Percentiles rank a stretch among this genome's conserved stretches.
Evolutionary conservation across 2,329 filamentous ascomycete genomes (phyloP).

Genomic region (Neonectria ditissima): DNA sequence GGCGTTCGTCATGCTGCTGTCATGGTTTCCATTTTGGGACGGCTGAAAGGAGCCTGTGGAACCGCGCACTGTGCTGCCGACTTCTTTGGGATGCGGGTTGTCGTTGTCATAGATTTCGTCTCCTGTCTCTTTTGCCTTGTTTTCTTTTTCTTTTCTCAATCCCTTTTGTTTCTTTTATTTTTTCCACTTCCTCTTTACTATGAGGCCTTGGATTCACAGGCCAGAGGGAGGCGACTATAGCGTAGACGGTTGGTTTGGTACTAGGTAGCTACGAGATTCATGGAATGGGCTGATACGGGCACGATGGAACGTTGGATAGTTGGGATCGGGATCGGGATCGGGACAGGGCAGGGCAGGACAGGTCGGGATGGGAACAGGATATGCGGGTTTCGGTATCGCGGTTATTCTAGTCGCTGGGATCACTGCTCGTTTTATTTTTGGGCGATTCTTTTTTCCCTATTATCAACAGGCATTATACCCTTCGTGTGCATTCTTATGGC

Average conservation of each 20-base stretch:
- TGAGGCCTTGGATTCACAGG: slow-evolving; percentile 18
- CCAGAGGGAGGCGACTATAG: slow-evolving; percentile 24
- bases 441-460: slow-evolving; percentile 29
- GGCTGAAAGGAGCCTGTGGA: slow-evolving; percentile 10
- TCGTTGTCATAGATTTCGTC: slow-evolving; percentile 34
- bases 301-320: slow-evolving; percentile 26
- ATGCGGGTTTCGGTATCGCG: slow-evolving; percentile 23
- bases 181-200: slow-evolving; percentile 10
- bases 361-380: background rate
- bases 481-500: slow-evolving; percentile 43
- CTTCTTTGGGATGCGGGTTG: slow-evolving; percentile 19
- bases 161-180: slow-evolving; percentile 24
- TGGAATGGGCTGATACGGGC: slow-evolving; percentile 10
- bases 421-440: slow-evolving; percentile 28
- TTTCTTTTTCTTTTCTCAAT: slow-evolving; percentile 1
- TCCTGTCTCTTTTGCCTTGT: slow-evolving; percentile 13
- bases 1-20: slow-evolving; percentile 33
- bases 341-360: slow-evolving; percentile 9
- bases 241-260: slow-evolving; percentile 37
- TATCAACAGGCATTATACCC: slow-evolving; percentile 49
- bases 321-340: slow-evolving; percentile 15
- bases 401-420: slow-evolving; percentile 30
- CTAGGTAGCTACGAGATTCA: slow-evolving; percentile 38
- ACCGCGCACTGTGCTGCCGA: slow-evolving; percentile 18
- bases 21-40: slow-evolving; percentile 23